Base-by-base conservation (phyloP, 768 basidiomycete genomes). In the Termitomyces sp. region DNA sequence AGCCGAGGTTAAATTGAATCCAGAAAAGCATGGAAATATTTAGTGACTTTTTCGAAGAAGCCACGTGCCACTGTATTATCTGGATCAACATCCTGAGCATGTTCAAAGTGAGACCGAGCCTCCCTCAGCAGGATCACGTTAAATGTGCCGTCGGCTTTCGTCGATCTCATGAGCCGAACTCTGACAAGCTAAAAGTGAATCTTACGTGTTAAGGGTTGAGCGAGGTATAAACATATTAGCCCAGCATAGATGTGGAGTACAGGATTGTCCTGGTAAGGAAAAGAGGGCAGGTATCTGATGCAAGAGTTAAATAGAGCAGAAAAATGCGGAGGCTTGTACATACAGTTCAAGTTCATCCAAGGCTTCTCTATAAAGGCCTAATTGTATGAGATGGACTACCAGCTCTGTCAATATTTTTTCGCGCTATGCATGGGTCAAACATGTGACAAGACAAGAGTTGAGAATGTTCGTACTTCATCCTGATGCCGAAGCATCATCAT, bases 341-440 rank as follows among this genome's bases (percentile, higher is more conserved):
- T 71, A 94, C 91, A 94, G 77, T 66, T 94, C 91, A 12, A 96
- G 73, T 66, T 97, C 91, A 58, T 92, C 88, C 54, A 94, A 72
- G 1, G 94, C 94, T 53, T 86, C 83, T 55, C 78, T 76, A 63
- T 88, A 76, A 64, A 77, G 78, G 5, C 75, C 78, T 19, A 76
- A 68, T 19, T 79, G 62, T 55, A 94, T 82, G 21, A 94, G 74
- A 33, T 82, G 76, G 26, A 93, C 76, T 10, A 89, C 73, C 3
- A 95, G 71, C 65, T 95, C 92, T 62, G 83, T 82, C 10, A 97
- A 74, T 42, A 96, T 84, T 26, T 70, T 60, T 69, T 91, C 87
- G 63, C 82, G 83, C 94, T 96, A 63, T 26, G 40, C 26, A 35
- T 55, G 45, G 17, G 52, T 48, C 54, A 38, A 51, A 21, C 40